Evolutionary conservation across 108 stramenopile genomes (phyloP), one percentile per base, ranked within the genome.

Genomic region (Stephanodiscus triporus): DNA sequence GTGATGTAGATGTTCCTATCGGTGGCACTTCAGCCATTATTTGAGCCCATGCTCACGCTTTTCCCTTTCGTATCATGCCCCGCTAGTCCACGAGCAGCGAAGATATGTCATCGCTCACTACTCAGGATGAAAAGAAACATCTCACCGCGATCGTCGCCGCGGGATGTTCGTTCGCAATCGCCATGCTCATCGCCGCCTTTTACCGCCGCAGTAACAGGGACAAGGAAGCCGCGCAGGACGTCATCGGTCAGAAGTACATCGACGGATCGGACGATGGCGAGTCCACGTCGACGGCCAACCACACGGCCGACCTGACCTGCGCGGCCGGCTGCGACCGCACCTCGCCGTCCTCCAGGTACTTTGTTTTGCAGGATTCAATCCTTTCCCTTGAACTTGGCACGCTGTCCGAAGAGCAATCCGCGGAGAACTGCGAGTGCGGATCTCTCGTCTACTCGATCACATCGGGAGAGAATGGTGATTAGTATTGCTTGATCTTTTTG

Each of bases 221-320:
- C 4, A 70, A 70, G 36, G 16, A 64, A 55, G 19, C 23, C 1
- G 37, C 16, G 9, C 27, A 73, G 11, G 63, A 64, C 30, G 24
- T 61, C 0, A 57, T 42, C 37, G 72, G 54, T 45, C 51, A 63
- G 10, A 73, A 70, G 57, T 49, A 38, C 43, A 49, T 43, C 29
- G 63, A 65, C 40, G 63, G 47, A 49, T 47, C 40, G 43, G 54
- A 73, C 37, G 63, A 64, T 38, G 72, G 36, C 43, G 36, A 59
- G 59, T 72, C 71, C 34, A 36, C 48, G 26, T 37, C 57, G 11
- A 73, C 72, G 4, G 29, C 72, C 50, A 63, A 63, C 17, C n/a
- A 65, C 22, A 73, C 72, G 4, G 29, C 72, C 50, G 72, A 63
- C 17, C n/a, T 73, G 54, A 73, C 72, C 19, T 64, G 53, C 23